Evolutionary conservation across 495 filamentous ascomycete species (phyloP).

Genomic region (Annulohypoxylon stygium): DNA sequence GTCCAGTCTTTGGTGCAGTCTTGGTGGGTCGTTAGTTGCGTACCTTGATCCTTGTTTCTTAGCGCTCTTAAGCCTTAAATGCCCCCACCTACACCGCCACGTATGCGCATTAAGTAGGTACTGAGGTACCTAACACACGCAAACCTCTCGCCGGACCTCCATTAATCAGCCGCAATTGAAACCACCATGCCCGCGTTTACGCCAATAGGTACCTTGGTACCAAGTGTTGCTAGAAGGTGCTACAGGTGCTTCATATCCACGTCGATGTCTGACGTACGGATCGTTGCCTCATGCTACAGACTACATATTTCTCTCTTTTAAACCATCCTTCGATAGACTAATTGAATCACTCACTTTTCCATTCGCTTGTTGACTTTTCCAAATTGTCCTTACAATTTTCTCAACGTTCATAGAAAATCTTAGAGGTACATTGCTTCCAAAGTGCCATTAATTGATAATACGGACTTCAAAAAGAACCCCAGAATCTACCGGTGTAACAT

Average conservation of each 20-base stretch:
- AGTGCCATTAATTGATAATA: neutral
- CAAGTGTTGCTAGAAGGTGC: constrained; percentile 30
- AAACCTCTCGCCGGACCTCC: neutral
- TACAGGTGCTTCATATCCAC: constrained; percentile 4
- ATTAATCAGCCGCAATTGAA: constrained; percentile 7
- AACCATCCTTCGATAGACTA: neutral
- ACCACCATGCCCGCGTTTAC: neutral
- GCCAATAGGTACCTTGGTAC: constrained; percentile 6
- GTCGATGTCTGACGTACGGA: constrained; percentile 27
- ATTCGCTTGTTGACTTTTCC: neutral
- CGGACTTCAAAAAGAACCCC: neutral
- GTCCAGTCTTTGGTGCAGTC: neutral
- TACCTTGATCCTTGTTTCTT: neutral
- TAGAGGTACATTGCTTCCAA: neutral
- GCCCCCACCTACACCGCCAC: constrained; percentile 18
- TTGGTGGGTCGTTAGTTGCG: constrained; percentile 20
- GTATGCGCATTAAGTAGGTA: neutral
- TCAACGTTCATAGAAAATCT: neutral
- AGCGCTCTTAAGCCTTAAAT: constrained; percentile 2
- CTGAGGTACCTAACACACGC: neutral
- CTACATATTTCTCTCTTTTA: constrained; percentile 12
- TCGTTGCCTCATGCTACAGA: constrained; percentile 28
- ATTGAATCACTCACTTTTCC: neutral
- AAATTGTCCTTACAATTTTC: neutral
- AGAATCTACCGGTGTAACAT: neutral